A percentile compares a stretch with the other conserved stretches of the same genome.
Conservation (phyloP, 2,329 filamentous ascomycete genomes). For the Tolypocladium amazonense region DNA sequence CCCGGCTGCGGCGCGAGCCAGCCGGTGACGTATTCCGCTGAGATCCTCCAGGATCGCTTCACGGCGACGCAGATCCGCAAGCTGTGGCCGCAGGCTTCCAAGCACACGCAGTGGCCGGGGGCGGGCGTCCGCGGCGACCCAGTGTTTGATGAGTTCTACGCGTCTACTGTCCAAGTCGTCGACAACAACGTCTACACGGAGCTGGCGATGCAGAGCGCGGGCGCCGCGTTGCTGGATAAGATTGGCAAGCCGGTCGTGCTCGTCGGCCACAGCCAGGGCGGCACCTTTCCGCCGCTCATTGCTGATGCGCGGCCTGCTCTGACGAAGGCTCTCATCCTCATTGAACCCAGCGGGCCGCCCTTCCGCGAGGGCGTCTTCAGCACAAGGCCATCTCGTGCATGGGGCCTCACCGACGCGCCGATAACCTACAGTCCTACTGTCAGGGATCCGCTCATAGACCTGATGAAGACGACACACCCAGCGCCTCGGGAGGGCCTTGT, state of each 20-base stretch:
- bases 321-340: slow-evolving; percentile 27
- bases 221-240: slow-evolving; percentile 29
- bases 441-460: slow-evolving; percentile 19
- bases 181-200: slow-evolving; percentile 23
- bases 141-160: slow-evolving; percentile 30
- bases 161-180: slow-evolving; percentile 25
- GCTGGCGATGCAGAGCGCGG: slow-evolving; percentile 23
- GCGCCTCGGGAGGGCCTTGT: slow-evolving; percentile 10
- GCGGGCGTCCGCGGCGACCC: slow-evolving; percentile 25
- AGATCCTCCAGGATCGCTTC: slow-evolving; percentile 24
- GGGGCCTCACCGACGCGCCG: slow-evolving; percentile 35
- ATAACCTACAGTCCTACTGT: slow-evolving; percentile 35
- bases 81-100: slow-evolving; percentile 26
- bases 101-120: slow-evolving; percentile 34
- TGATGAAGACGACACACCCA: slow-evolving; percentile 18
- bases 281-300: slow-evolving; percentile 27
- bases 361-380: slow-evolving; percentile 31
- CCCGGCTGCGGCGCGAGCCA: slow-evolving; percentile 9
- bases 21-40: slow-evolving; percentile 17
- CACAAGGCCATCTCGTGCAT: slow-evolving; percentile 22
- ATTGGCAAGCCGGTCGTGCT: slow-evolving; percentile 29
- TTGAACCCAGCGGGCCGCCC: slow-evolving; percentile 37
- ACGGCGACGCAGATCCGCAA: slow-evolving; percentile 21
- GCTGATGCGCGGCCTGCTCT: slow-evolving; percentile 29
- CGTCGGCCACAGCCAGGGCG: slow-evolving; percentile 35